phyloP scores from a whole-genome alignment of 208 protist genomes.

The Naegleria lovaniensis region DNA sequence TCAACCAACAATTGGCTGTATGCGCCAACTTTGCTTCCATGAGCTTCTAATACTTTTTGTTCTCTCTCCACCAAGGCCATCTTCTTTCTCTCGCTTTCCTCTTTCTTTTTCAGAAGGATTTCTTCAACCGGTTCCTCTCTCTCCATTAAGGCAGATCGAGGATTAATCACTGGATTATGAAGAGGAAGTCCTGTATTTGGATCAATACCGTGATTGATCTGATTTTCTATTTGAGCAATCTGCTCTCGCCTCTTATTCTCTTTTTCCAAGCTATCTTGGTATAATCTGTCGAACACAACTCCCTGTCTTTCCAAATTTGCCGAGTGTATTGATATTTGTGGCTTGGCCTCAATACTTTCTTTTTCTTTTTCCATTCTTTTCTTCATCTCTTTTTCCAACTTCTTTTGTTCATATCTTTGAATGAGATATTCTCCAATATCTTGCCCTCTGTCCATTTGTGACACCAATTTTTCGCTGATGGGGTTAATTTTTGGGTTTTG shows the following conservation, averaged over 20 bases:
- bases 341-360: background rate
- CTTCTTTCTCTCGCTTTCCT: background rate
- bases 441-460: background rate
- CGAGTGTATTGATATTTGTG: background rate
- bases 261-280: background rate
- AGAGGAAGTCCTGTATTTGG: background rate
- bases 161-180: background rate
- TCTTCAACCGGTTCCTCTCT: background rate
- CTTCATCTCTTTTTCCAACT: background rate
- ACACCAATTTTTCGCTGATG: background rate
- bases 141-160: background rate
- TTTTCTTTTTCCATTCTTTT: background rate
- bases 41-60: background rate
- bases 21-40: background rate
- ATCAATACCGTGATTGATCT: background rate
- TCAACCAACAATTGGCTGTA: background rate
- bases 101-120: background rate
- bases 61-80: background rate
- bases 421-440: background rate
- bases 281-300: background rate
- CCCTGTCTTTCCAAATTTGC: background rate
- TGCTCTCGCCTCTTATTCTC: background rate
- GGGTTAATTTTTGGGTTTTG: background rate
- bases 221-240: background rate
- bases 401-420: background rate